Evolutionary conservation across 78 protist species (phyloP), one percentile per base, ranked within the genome.

Genomic region (Planoprotostelium fungivorum): DNA sequence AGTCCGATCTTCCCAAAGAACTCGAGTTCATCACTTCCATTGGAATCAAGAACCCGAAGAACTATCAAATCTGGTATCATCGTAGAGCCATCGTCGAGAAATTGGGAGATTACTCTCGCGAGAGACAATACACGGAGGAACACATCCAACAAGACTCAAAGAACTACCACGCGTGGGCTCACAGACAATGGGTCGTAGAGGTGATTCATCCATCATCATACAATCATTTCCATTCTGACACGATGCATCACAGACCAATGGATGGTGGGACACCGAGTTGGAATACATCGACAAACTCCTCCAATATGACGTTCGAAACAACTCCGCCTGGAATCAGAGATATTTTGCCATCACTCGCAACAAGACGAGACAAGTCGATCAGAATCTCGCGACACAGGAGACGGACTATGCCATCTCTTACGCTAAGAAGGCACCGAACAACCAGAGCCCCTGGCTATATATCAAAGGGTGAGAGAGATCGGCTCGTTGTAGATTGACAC

Each of bases 101-200:
- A 31, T 35, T 90, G n/a, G 86, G 90, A 37, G 92, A 90, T 9
- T 39, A 36, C 38, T 0, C 86, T 1, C 37, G 39, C 29, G 99
- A 98, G 86, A 37, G 92, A 0, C 90, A 31, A 28, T 96, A 96
- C 90, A 35, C 90, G 34, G 91, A 34, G 9, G 88, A 84, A 16
- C 37, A 89, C 34, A 85, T 98, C 10, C 36, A 0, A 9, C 94
- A 94, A 0, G 99, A 98, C 38, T 87, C 96, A 0, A 98, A 98
- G 94, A 98, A 98, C 94, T 98, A 98, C 94, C 99, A 98, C 63
- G 99, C 99, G 25, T 98, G 99, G 99, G 96, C 94, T 1, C 90
- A 91, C 89, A 89, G 95, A 37, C 96, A 94, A 87, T 92, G 96
- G 96, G 39, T 86, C 28, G 23, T 90, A 38, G 84, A 34, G 73